phyloP scores from a whole-genome alignment of 2,329 filamentous ascomycete genomes.

The Aspergillus ochraceus region DNA sequence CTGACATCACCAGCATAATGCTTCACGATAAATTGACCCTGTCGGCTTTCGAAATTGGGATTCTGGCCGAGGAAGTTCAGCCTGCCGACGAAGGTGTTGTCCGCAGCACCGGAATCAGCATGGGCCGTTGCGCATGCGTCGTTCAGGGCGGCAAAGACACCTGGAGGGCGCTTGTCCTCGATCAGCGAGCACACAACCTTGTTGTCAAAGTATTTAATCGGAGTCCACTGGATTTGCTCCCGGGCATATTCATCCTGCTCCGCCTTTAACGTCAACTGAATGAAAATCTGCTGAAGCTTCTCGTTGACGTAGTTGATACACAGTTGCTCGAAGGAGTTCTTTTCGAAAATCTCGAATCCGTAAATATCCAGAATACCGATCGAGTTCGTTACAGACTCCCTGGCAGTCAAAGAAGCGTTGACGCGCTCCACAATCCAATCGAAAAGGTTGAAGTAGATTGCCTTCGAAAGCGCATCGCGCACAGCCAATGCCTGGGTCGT shows the following conservation, averaged over 20 bases:
- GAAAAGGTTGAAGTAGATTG: constrained; percentile 96
- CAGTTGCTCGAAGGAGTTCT: constrained; percentile 97
- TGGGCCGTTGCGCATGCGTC: constrained; percentile 98
- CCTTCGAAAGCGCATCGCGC: constrained; percentile 87
- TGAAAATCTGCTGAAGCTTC: constrained; percentile 98
- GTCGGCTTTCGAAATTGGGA: constrained; percentile 84
- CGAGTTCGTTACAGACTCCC: constrained; percentile 72
- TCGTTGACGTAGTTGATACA: constrained; percentile 99
- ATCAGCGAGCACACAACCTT: constrained; percentile 98
- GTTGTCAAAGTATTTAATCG: constrained; percentile 99
- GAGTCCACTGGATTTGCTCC: constrained; percentile 97
- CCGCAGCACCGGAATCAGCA: constrained; percentile 89
- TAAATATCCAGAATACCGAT: constrained; percentile 99
- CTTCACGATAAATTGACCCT: constrained; percentile 97
- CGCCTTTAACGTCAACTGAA: constrained; percentile 91
- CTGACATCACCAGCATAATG: constrained; percentile 97
- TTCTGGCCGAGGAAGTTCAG: constrained; percentile 85
- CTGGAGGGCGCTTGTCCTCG: constrained; percentile 84
- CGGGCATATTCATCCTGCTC: constrained; percentile 97
- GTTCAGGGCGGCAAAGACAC: constrained; percentile 93
- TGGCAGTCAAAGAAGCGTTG: constrained; percentile 81
- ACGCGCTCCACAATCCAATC: constrained; percentile 97
- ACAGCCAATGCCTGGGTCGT: constrained; percentile 81
- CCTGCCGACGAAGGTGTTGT: constrained; percentile 92
- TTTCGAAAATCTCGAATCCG: constrained; percentile 98